Evolutionary conservation across 164 flowering plant genomes (phyloP), one percentile per base, ranked within the genome.

Genomic region (Vitis labrusca): DNA sequence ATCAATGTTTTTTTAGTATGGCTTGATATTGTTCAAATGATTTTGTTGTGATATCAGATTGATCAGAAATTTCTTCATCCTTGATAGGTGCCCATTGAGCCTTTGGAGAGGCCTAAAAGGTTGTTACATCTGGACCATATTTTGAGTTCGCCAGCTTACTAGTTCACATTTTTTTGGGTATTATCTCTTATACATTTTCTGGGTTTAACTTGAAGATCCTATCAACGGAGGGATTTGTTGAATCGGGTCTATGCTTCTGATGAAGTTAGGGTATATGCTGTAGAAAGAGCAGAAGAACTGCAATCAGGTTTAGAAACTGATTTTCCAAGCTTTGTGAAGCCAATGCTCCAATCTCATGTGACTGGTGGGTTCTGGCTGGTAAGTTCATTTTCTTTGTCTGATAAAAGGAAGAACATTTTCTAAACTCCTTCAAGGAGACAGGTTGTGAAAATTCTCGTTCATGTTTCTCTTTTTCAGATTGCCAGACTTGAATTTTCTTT

Each of bases 331-430:
- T 85, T 87, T 72, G 75, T 85, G n/a, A 91, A 89, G 69, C 78
- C 84, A n/a, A 83, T 91, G 94, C 89, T 82, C 13, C 89, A 81
- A 32, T 89, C 94, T 4, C 94, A 91, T 77, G 87, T 87, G 8
- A 81, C 85, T 15, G 84, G 86, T 17, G 89, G 92, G 15, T 91
- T 88, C 79, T 91, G 91, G 91, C 74, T 91, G 89, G 97, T 91
- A 77, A 78, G 82, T 12, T 3, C 56, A 12, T 53, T 53, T 53
- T 53, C 16, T 53, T 53, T 53, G 56, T 53, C 56, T 53, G 56
- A 32, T 6, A 0, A 32, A 0, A 32, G 44, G 44, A 32, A 3
- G 37, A 32, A 2, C 37, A 32, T 32, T 32, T 5, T 32, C 37
- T 32, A 32, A 32, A 32, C 0, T 32, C 44, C 44, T 32, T 32